Base-by-base conservation (phyloP, 1,139 yeast genomes). In the Yarrowia galli region DNA sequence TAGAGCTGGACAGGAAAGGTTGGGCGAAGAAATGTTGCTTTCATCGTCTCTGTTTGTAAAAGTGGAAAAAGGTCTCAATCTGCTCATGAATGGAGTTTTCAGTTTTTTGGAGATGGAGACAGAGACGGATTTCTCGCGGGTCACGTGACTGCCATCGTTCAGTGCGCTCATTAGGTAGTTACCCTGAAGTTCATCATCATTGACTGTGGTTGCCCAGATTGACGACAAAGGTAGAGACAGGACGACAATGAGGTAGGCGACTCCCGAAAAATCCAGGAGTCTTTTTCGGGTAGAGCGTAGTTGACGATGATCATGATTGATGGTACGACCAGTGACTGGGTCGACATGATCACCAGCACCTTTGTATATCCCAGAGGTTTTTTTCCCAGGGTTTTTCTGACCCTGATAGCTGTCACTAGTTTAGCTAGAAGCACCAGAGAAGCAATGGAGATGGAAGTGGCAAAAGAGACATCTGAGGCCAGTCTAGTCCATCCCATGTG, bases 301-400 rank as follows among this genome's bases (percentile, higher is more conserved):
- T 85, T 84, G 45, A 86, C 73, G 53, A 89, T 82, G n/a, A 85
- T 82, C 67, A 95, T 74, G 5, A 89, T 78, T 0, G 96, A 85
- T 2, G 98, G 98, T 25, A 91, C 79, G 16, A 92, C 77, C 83
- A 92, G 83, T 0, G 97, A 88, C 76, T 95, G 98, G n/a, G 86
- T 80, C 1, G 90, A 81, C 92, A 91, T 89, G 69, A 92, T 89
- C 69, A 91, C 79, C 58, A 95, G 79, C 43, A 92, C 86, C 76
- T 92, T 97, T 75, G 91, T 85, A 43, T 90, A 86, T 71, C 89
- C 93, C 74, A 93, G 92, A 75, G 91, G 97, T 72, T 83, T 86
- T 69, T 92, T 79, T 0, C 99, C 99, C 68, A 92, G 78, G 71
- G 80, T 84, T 69, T 92, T 82, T 76, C 98, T 85, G 2, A 90